Conservation (phyloP, 495 filamentous ascomycete species). For the Penicillium riverlandense region DNA sequence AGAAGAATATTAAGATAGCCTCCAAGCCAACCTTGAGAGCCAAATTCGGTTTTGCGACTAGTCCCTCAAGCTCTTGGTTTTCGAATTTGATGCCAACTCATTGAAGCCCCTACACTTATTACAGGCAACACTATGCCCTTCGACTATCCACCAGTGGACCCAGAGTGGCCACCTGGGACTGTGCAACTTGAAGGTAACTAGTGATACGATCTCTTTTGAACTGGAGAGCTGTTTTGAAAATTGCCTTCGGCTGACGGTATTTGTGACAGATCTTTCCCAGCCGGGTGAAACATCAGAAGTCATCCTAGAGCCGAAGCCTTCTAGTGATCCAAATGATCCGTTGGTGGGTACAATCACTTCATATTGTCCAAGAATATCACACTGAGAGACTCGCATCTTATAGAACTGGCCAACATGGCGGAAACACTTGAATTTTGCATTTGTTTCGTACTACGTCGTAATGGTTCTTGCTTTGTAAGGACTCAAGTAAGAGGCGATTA, state of each 20-base stretch:
- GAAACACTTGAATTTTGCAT: conserved; percentile 14
- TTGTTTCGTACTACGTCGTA: conserved; percentile 15
- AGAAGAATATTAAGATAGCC: too few relatives aligned
- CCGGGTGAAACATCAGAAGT: conserved; percentile 5
- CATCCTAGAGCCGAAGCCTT: conserved; percentile 13
- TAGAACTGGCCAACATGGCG: conserved; percentile 16
- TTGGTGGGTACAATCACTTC: conserved; percentile 4
- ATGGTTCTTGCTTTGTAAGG: conserved; percentile 16
- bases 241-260: neutral
- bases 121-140: conserved; percentile 1
- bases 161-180: conserved; percentile 16
- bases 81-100: neutral
- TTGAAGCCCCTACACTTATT: neutral
- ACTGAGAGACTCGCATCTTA: neutral
- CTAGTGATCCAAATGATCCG: conserved; percentile 14
- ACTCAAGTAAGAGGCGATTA: neutral
- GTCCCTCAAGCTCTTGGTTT: neutral
- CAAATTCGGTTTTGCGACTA: too few relatives aligned
- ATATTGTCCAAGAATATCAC: neutral
- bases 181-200: conserved; percentile 10
- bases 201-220: neutral
- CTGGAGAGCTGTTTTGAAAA: too few relatives aligned
- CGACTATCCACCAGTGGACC: conserved; percentile 2
- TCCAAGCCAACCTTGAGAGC: too few relatives aligned
- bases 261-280: conserved; percentile 4